Base-by-base conservation (phyloP, 768 basidiomycete species). In the Termitomyces sp. region DNA sequence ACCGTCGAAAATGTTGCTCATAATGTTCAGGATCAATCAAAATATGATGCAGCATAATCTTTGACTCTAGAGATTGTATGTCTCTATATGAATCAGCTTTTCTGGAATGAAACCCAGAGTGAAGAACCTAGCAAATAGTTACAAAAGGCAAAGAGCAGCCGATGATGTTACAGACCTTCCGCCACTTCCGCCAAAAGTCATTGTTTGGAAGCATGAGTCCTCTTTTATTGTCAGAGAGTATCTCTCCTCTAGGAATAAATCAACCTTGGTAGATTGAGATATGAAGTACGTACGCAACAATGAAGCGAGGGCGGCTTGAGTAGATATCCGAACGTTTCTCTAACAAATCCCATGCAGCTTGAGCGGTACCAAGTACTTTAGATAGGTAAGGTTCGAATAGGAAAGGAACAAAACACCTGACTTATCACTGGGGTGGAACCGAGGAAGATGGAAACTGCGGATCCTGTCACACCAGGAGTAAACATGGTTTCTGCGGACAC, bases 1-100 rank as follows among this genome's bases (percentile, higher is more conserved):
- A 75, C 74, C 78, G 68, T 62, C 74, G 72, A 2, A 79, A 51
- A 65, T 78, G 76, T 7, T 67, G 67, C 56, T 78, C 75, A 56
- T 72, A 78, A n/a, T 70, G 61, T 51, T 67, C 64, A 0, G 79
- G 78, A 4, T 76, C 68, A 10, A 67, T 65, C 10, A 77, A 56
- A 24, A 80, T 63, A 52, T 82, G 71, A 26, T 74, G 66, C 61
- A 82, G 57, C 24, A 76, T 65, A 7, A 80, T 62, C 48, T 76
- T 76, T 2, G 78, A 79, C 62, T 81, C 80, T 3, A 80, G 64
- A 28, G 74, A 75, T 56, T 82, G 79, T n/a, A 81, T 74, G 0
- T 75, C 75, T 40, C 70, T 71, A 60, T 80, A 82, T 7, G 68
- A 73, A 30, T 75, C 74, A 14, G 78, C 69, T 50, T 71, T 73